phyloP scores from a whole-genome alignment of 768 basidiomycete genomes.

The Trametes cingulata region DNA sequence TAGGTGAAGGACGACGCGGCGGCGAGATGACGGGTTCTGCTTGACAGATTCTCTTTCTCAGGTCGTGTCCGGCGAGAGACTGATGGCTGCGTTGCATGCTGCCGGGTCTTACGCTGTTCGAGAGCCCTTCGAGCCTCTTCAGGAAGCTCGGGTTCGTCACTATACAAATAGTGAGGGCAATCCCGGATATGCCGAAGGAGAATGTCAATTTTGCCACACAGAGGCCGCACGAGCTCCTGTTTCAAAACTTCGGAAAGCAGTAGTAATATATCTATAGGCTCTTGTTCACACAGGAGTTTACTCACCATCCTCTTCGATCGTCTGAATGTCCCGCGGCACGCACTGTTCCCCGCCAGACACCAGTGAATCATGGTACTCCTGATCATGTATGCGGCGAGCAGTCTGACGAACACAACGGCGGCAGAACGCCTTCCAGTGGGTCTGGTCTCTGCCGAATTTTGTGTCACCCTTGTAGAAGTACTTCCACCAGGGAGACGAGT shows the following conservation, averaged over 20 bases:
- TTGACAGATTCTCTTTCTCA: too few relatives aligned
- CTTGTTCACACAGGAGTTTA: too few relatives aligned
- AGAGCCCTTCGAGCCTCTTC: neutral
- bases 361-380: neutral
- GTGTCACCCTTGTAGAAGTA: neutral
- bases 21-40: too few relatives aligned
- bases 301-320: neutral
- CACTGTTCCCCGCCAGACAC: neutral
- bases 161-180: neutral
- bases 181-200: neutral
- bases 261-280: too few relatives aligned
- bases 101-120: neutral
- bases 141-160: neutral
- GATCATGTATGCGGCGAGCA: neutral
- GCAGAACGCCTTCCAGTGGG: conserved; percentile 3
- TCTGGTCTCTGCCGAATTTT: neutral
- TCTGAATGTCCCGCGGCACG: too few relatives aligned
- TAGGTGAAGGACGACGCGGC: too few relatives aligned
- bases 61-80: too few relatives aligned
- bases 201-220: neutral
- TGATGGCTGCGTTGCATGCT: too few relatives aligned
- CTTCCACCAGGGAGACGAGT: neutral
- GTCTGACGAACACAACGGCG: neutral
- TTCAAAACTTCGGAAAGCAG: too few relatives aligned
- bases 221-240: neutral